Evolutionary conservation across 495 filamentous ascomycete genomes (phyloP).

Genomic region (Aspergillus haitiensis): DNA sequence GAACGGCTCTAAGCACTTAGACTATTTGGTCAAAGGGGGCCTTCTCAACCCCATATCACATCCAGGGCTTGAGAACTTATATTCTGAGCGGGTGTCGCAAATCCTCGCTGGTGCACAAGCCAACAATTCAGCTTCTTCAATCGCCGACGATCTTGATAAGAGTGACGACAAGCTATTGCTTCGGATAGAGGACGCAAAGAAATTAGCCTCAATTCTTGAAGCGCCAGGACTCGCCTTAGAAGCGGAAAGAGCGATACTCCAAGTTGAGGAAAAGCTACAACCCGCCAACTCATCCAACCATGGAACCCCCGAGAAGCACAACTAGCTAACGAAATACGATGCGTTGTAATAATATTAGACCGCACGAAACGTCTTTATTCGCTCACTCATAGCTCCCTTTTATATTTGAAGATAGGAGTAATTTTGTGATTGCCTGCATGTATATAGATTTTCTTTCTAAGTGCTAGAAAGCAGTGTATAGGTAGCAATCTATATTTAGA

Average conservation of each 20-base stretch:
- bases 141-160: slow-evolving; percentile 45
- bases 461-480: no score
- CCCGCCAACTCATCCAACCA: slow-evolving; percentile 46
- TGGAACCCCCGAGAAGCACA: slow-evolving; percentile 22
- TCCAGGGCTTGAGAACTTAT: slow-evolving; percentile 68
- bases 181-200: slow-evolving; percentile 55
- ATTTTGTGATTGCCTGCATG: no score
- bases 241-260: slow-evolving; percentile 83
- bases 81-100: slow-evolving; percentile 49
- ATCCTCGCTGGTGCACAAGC: slow-evolving; percentile 23
- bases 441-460: no score
- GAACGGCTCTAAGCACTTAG: slow-evolving; percentile 78
- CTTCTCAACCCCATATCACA: slow-evolving; percentile 65
- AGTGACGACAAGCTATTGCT: slow-evolving; percentile 60
- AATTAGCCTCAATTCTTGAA: slow-evolving; percentile 68
- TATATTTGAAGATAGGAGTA: no score
- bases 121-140: slow-evolving; percentile 32
- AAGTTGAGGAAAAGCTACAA: slow-evolving; percentile 70
- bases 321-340: slow-evolving; percentile 32
- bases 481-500: no score
- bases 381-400: no score
- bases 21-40: slow-evolving; percentile 72
- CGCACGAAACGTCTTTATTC: background rate
- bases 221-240: slow-evolving; percentile 84
- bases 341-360: background rate